A percentile compares a stretch with the other conserved stretches of the same genome.
Conservation (phyloP, 23 red algal species). For the Pyropia yezoensis region DNA sequence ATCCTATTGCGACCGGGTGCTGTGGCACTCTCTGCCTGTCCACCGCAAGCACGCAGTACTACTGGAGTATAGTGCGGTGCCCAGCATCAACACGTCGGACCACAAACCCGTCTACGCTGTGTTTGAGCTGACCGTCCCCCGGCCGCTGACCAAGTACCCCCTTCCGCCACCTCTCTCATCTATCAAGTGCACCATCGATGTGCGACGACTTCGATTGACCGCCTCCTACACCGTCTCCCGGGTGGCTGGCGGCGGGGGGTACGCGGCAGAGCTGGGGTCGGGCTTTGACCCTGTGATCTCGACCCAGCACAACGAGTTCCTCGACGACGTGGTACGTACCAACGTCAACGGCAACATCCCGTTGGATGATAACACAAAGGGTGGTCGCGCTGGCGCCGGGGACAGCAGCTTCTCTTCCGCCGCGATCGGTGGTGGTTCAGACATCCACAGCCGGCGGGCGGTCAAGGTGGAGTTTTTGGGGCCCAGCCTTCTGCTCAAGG, state of each 20-base stretch:
- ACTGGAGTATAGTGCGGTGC: conserved; percentile 20
- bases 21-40: conserved; percentile 50
- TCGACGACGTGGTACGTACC: conserved; percentile 7
- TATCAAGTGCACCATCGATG: conserved; percentile 41
- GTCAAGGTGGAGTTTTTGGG: conserved; percentile 35
- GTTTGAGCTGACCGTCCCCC: conserved; percentile 38
- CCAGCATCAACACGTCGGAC: conserved; percentile 32
- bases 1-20: conserved; percentile 58
- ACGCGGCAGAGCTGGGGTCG: background rate
- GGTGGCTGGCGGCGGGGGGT: background rate
- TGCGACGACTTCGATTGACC: conserved; percentile 12
- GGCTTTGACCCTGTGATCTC: background rate
- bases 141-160: background rate
- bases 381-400: conserved; percentile 15
- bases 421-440: background rate
- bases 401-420: background rate
- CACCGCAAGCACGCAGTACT: conserved; percentile 24
- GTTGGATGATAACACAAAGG: conserved; percentile 12
- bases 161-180: background rate
- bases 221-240: conserved; percentile 1
- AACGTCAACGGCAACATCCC: conserved; percentile 1
- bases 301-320: background rate
- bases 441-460: conserved; percentile 18
- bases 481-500: conserved; percentile 25
- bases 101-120: conserved; percentile 60